Conservation (phyloP, 2,329 filamentous ascomycete species). For the Penicillium concentricum region DNA sequence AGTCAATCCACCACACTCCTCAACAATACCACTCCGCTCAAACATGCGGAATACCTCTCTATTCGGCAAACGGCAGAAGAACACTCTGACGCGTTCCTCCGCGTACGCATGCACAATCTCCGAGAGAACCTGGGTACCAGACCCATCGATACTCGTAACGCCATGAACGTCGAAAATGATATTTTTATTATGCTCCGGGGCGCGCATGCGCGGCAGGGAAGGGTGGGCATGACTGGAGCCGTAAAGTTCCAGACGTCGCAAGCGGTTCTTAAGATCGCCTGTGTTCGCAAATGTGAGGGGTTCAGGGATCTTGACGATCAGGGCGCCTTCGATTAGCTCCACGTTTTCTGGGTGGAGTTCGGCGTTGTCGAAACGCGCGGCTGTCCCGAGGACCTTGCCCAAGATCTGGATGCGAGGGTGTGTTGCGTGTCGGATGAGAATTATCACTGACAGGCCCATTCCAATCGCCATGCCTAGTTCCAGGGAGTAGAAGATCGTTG, state of each 20-base stretch:
- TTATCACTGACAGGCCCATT: constrained; percentile 83
- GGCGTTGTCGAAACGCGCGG: constrained; percentile 78
- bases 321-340: constrained; percentile 85
- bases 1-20: constrained; percentile 70
- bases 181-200: constrained; percentile 80
- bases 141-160: constrained; percentile 92
- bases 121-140: constrained; percentile 82
- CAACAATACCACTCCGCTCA: constrained; percentile 77
- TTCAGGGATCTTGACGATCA: constrained; percentile 97
- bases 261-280: constrained; percentile 79
- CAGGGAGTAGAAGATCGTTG: constrained; percentile 93
- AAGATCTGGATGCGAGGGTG: constrained; percentile 94
- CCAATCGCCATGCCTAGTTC: constrained; percentile 91
- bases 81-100: constrained; percentile 64
- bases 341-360: constrained; percentile 69
- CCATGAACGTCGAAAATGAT: constrained; percentile 97
- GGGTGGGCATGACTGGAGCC: constrained; percentile 84
- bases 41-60: constrained; percentile 70
- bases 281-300: constrained; percentile 97
- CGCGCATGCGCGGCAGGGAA: constrained; percentile 74
- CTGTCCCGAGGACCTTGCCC: constrained; percentile 78
- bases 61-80: constrained; percentile 55
- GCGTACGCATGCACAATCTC: constrained; percentile 85
- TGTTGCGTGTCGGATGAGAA: constrained; percentile 86
- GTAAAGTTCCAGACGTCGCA: constrained; percentile 82